These are phyloP conservation scores for Diddensiella santjacobensis DNA, from an alignment of 805 yeast genomes.

Conservation along the genomic window DNA sequence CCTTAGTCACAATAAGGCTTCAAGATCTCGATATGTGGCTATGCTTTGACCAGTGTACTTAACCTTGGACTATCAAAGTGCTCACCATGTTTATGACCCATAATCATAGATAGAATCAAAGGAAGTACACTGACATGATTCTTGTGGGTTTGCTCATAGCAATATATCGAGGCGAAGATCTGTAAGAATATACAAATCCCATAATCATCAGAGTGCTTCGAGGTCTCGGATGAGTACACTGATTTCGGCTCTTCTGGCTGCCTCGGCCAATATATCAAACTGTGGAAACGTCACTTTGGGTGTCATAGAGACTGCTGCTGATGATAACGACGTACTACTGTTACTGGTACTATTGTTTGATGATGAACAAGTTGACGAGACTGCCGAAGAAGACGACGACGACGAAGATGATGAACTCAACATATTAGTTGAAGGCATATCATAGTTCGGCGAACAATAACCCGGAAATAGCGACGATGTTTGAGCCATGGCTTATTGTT, in stretches of 20 bases:
- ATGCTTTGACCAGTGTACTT: no score
- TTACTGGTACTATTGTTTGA: background rate
- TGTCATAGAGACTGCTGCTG: background rate
- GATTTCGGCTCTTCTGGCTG: slow-evolving; percentile 34
- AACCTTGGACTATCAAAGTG: no score
- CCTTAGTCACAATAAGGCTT: no score
- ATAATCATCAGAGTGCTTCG: slow-evolving; percentile 16
- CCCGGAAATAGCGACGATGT: background rate
- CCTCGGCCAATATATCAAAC: slow-evolving; percentile 32
- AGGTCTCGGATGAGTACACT: slow-evolving; percentile 29
- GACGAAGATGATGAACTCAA: no score
- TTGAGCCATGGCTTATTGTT: background rate
- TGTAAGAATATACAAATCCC: no score
- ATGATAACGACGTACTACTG: background rate
- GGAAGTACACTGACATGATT: no score
- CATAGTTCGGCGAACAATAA: background rate
- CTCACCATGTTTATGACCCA: no score
- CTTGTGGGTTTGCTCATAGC: no score
- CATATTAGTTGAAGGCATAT: no score
- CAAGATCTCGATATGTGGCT: no score
- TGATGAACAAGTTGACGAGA: background rate
- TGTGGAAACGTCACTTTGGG: background rate
- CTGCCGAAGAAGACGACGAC: background rate
- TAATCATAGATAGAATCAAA: no score
- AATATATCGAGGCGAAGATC: no score